Evolutionary conservation across 345 rosid species (phyloP).

Genomic region (Aethionema arabicum): DNA sequence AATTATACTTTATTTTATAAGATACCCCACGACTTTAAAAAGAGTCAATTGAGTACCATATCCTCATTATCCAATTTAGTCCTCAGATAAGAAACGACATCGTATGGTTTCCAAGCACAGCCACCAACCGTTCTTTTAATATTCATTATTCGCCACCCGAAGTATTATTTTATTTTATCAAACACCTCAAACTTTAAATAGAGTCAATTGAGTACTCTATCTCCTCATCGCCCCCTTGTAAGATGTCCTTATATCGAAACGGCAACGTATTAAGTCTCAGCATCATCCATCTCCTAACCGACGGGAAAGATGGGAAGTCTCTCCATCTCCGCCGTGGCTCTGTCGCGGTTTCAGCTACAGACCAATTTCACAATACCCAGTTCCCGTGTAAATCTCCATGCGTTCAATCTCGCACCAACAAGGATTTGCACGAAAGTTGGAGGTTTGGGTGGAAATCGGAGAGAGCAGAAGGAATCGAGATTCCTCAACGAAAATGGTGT

Average conservation of each 20-base stretch:
- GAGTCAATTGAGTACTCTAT: conserved; percentile 27
- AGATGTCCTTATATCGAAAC: too few relatives aligned
- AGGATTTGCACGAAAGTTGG: conserved; percentile 34
- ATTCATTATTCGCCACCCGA: neutral
- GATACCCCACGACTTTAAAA: conserved; percentile 23
- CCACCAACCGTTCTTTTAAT: too few relatives aligned
- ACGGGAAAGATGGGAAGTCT: conserved; percentile 29
- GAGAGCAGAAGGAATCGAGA: conserved; percentile 46
- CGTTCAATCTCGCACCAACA: conserved; percentile 8
- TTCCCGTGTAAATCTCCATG: conserved; percentile 13
- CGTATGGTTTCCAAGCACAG: too few relatives aligned
- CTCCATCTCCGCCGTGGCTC: conserved; percentile 30
- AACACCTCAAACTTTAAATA: conserved; percentile 26
- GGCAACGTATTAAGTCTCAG: too few relatives aligned
- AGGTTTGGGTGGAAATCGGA: conserved; percentile 44
- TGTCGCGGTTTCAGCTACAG: conserved; percentile 21
- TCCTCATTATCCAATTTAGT: conserved; percentile 19
- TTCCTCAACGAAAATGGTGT: conserved; percentile 68
- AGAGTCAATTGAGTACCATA: conserved; percentile 29
- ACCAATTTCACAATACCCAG: neutral
- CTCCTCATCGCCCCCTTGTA: conserved; percentile 24
- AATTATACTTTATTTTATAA: neutral
- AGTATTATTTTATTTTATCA: neutral
- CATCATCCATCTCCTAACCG: too few relatives aligned
- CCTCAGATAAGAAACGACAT: too few relatives aligned